Evolutionary conservation across 495 filamentous ascomycete species (phyloP).

Genomic region (Neurospora sp.): DNA sequence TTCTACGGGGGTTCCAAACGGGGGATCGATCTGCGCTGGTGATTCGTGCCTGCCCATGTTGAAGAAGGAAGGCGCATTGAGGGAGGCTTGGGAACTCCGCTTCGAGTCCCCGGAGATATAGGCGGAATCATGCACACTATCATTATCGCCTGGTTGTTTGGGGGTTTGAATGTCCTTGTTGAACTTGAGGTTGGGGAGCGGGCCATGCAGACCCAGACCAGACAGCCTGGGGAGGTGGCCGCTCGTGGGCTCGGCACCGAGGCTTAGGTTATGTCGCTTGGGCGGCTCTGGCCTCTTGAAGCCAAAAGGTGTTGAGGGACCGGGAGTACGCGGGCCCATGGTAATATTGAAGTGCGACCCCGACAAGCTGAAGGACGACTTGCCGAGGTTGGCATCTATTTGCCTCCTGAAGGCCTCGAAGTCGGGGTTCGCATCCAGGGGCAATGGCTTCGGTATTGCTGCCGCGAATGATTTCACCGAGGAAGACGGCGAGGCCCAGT

Average conservation of each 20-base stretch:
- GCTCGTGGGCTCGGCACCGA: constrained; percentile 26
- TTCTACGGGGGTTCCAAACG: constrained; percentile 18
- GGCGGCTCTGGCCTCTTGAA: constrained; percentile 26
- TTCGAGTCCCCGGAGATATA: constrained; percentile 39
- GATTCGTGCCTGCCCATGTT: constrained; percentile 26
- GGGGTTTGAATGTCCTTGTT: constrained; percentile 1
- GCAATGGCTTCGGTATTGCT: constrained; percentile 56
- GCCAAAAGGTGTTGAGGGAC: constrained; percentile 21
- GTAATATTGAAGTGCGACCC: constrained; percentile 30
- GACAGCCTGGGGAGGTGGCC: constrained; percentile 11
- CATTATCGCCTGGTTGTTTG: constrained; percentile 21
- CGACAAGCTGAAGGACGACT: constrained; percentile 39
- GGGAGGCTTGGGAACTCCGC: constrained; percentile 33
- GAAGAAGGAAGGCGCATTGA: constrained; percentile 25
- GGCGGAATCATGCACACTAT: constrained; percentile 33
- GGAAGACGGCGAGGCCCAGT: constrained; percentile 62
- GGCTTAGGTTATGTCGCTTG: constrained; percentile 26
- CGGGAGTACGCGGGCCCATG: constrained; percentile 10
- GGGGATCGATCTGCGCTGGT: constrained; percentile 25
- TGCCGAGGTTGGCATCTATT: constrained; percentile 48
- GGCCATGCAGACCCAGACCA: constrained; percentile 5
- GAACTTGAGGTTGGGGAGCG: neutral
- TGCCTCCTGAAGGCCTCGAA: constrained; percentile 67
- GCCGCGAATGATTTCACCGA: constrained; percentile 58
- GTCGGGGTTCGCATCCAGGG: constrained; percentile 62